phyloP scores from a whole-genome alignment of 768 basidiomycete genomes.

The Collybiopsis confluens region DNA sequence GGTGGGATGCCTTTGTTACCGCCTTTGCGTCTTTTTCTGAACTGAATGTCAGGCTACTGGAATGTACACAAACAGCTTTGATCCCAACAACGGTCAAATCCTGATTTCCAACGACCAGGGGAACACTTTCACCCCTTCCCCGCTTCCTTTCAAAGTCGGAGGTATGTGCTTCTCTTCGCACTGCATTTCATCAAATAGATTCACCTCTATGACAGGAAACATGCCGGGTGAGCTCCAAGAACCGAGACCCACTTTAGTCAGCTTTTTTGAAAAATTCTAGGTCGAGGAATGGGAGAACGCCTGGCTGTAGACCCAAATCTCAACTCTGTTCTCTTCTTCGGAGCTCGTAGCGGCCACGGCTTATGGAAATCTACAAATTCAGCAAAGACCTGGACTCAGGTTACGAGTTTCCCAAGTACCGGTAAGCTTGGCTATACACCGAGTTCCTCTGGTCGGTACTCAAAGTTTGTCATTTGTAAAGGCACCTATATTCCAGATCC shows the following conservation, averaged over 20 bases:
- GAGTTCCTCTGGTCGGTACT: too few relatives aligned
- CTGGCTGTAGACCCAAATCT: conserved; percentile 60
- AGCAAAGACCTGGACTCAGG: conserved; percentile 55
- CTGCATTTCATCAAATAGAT: not conserved
- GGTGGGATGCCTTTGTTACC: conserved; percentile 20
- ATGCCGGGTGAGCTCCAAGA: conserved; percentile 1
- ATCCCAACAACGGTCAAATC: conserved; percentile 61
- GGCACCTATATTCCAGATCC: conserved; percentile 53
- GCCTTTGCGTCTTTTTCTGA: not conserved
- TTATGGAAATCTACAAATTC: conserved; percentile 63
- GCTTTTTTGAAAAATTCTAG: too few relatives aligned
- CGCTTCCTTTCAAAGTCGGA: conserved; percentile 56
- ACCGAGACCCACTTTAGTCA: not conserved
- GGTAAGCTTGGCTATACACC: conserved; percentile 33
- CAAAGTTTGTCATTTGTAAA: too few relatives aligned
- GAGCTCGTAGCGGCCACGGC: conserved; percentile 60
- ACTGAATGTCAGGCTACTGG: conserved; percentile 39
- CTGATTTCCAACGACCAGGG: conserved; percentile 57
- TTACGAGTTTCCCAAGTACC: conserved; percentile 53
- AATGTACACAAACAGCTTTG: conserved; percentile 61
- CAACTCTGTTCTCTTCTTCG: conserved; percentile 59
- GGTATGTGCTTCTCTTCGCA: conserved; percentile 33
- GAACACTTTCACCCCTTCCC: conserved; percentile 46
- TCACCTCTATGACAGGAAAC: not conserved
- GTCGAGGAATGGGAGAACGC: conserved; percentile 31